phyloP scores from a whole-genome alignment of 208 protist genomes.

The Crithidia acanthocephali region DNA sequence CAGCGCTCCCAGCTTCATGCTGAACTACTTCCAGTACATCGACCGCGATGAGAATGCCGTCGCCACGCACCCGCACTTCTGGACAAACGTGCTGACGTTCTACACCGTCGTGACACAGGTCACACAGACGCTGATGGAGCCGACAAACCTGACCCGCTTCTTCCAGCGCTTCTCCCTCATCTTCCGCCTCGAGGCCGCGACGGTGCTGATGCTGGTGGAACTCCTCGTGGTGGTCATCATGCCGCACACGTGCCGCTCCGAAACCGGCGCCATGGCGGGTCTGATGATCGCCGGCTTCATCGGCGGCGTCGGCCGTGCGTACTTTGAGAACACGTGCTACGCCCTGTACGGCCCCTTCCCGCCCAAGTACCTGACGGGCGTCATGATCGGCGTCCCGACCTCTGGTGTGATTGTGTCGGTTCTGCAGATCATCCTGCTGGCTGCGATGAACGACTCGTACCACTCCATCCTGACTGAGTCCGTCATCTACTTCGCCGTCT shows the following conservation, averaged over 20 bases:
- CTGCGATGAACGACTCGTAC: constrained; percentile 48
- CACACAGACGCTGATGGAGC: constrained; percentile 54
- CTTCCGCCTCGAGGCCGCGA: constrained; percentile 40
- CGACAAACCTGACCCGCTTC: constrained; percentile 52
- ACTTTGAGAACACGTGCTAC: constrained; percentile 77
- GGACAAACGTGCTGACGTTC: constrained; percentile 67
- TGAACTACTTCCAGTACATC: constrained; percentile 70
- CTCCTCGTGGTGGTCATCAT: constrained; percentile 58
- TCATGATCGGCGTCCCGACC: constrained; percentile 62
- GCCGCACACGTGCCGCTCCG: constrained; percentile 28
- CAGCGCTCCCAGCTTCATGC: constrained; percentile 74
- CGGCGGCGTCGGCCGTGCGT: constrained; percentile 52
- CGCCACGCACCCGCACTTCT: constrained; percentile 37
- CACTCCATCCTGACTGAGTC: constrained; percentile 45
- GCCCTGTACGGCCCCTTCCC: constrained; percentile 71
- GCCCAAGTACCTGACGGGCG: constrained; percentile 45
- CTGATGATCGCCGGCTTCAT: constrained; percentile 53
- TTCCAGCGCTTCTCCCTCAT: constrained; percentile 51
- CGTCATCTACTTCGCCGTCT: constrained; percentile 70
- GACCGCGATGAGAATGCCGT: constrained; percentile 37
- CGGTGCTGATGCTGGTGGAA: constrained; percentile 48
- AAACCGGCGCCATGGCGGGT: constrained; percentile 46
- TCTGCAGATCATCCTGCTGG: constrained; percentile 73
- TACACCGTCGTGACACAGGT: constrained; percentile 73
- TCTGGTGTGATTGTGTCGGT: constrained; percentile 53